These are phyloP conservation scores for Lippia alba DNA, from an alignment of 305 asterid species.

Conservation along the genomic window DNA sequence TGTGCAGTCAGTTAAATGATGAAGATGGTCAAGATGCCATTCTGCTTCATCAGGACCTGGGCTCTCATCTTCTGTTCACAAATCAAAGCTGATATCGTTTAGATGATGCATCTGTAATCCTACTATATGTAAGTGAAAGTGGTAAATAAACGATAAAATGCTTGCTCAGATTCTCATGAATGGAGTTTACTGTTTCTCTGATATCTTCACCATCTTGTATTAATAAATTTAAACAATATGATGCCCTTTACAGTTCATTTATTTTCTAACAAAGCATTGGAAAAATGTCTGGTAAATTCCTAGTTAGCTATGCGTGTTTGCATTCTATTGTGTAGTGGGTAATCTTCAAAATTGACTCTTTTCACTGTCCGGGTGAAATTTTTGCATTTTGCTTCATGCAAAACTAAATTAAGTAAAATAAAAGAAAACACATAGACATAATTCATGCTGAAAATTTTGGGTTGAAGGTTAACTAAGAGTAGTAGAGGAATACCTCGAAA, in stretches of 20 bases:
- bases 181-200: not conserved
- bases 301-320: constrained; percentile 18
- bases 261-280: constrained; percentile 3
- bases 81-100: constrained; percentile 30
- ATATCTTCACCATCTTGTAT: too few species aligned
- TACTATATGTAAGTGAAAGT: constrained; percentile 14
- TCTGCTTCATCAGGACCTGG: constrained; percentile 57
- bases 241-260: constrained; percentile 13
- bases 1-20: constrained; percentile 42
- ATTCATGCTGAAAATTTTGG: constrained; percentile 15
- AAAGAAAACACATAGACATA: constrained; percentile 6
- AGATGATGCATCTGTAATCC: constrained; percentile 30
- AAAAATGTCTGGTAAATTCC: not conserved
- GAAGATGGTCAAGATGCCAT: constrained; percentile 55
- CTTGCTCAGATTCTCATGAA: constrained; percentile 15
- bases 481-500: constrained; percentile 71
- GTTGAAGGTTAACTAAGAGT: constrained; percentile 24
- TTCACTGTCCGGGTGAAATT: constrained; percentile 2
- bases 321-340: constrained; percentile 24
- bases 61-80: constrained; percentile 51
- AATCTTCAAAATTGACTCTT: constrained; percentile 6
- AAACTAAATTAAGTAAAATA: constrained; percentile 3
- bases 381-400: constrained; percentile 17
- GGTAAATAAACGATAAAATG: constrained; percentile 7
- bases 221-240: too few species aligned